A percentile compares a stretch with the other conserved stretches of the same genome.
Evolutionary conservation across 257 asterid genomes (phyloP).

Genomic region (Nicotiana attenuata): DNA sequence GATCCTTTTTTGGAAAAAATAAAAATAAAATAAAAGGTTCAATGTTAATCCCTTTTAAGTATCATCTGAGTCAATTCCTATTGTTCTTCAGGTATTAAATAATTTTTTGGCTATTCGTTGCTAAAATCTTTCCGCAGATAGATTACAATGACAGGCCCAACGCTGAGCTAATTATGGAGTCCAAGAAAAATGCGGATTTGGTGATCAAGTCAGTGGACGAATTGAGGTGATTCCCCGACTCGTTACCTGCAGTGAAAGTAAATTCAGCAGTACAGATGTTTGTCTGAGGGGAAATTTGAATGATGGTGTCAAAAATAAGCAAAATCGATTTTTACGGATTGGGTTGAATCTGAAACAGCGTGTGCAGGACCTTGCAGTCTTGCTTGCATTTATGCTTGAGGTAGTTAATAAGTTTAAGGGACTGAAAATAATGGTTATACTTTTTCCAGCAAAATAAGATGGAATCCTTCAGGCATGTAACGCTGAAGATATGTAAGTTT

Average conservation of each 20-base stretch:
- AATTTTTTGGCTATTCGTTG: slow-evolving; percentile 6
- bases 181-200: slow-evolving; percentile 72
- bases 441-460: not conserved
- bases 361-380: not conserved
- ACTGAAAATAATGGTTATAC: not conserved
- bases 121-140: slow-evolving; percentile 43
- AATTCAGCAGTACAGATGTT: not conserved
- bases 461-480: not conserved
- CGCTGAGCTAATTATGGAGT: slow-evolving; percentile 73
- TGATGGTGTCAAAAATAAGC: not conserved
- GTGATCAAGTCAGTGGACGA: slow-evolving; percentile 67
- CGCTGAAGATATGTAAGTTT: not conserved
- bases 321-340: not conserved
- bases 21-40: not conserved
- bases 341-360: not conserved
- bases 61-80: not conserved
- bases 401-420: not conserved
- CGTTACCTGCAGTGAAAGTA: not conserved
- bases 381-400: not conserved
- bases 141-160: slow-evolving; percentile 85
- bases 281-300: not conserved
- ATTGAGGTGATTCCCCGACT: slow-evolving; percentile 24
- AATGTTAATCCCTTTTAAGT: not conserved
- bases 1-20: not conserved
- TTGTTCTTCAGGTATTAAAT: not conserved